These are phyloP conservation scores for Saccharomycopsis sp. DNA, from an alignment of 805 yeast species.

Conservation along the genomic window DNA sequence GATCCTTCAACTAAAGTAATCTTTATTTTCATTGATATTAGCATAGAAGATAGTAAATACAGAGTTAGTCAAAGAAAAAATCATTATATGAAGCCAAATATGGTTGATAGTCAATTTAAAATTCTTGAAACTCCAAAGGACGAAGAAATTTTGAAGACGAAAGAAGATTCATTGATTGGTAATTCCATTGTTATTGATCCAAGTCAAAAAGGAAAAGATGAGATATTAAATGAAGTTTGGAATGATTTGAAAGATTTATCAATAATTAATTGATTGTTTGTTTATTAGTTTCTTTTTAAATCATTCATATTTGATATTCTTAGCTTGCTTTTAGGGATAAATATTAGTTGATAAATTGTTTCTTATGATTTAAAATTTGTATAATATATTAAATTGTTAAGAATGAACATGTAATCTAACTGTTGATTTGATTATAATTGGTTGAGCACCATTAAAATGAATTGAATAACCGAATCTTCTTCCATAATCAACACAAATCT, in stretches of 20 bases:
- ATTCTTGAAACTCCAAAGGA: slow-evolving; percentile 61
- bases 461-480: slow-evolving; percentile 1
- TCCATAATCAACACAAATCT: background rate
- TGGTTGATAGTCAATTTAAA: slow-evolving; percentile 72
- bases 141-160: slow-evolving; percentile 26
- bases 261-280: too few species aligned
- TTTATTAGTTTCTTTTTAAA: too few species aligned
- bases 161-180: background rate
- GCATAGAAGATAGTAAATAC: slow-evolving; percentile 44
- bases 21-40: slow-evolving; percentile 60
- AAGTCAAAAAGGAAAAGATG: background rate
- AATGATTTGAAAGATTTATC: too few species aligned
- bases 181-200: slow-evolving; percentile 9
- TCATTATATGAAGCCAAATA: slow-evolving; percentile 81
- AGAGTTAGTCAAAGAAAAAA: slow-evolving; percentile 57
- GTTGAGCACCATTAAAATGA: slow-evolving; percentile 7
- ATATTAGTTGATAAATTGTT: too few species aligned
- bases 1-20: slow-evolving; percentile 31
- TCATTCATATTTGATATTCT: too few species aligned
- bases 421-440: too few species aligned
- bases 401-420: too few species aligned
- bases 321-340: too few species aligned
- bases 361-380: too few species aligned
- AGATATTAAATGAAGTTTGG: slow-evolving; percentile 1
- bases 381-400: too few species aligned